These are phyloP conservation scores for Boechera divaricarpa DNA, from an alignment of 345 rosid species.

Conservation along the genomic window DNA sequence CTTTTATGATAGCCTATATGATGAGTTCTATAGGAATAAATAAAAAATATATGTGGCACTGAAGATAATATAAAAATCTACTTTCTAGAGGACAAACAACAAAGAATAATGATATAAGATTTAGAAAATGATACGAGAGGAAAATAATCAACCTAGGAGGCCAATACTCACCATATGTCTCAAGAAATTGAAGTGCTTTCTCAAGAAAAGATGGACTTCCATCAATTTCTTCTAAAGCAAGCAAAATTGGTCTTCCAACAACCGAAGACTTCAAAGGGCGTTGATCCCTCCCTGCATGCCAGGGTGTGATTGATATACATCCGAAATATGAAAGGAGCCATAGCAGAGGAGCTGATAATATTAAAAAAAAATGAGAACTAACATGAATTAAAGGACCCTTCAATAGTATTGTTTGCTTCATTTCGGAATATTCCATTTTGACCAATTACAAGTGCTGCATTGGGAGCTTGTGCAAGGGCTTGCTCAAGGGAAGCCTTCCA, in stretches of 20 bases:
- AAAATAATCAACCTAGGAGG: conserved; percentile 17
- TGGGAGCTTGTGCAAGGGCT: conserved; percentile 96
- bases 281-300: conserved; percentile 80
- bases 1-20: conserved; percentile 4
- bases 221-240: conserved; percentile 97
- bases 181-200: conserved; percentile 96
- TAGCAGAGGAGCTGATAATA: conserved; percentile 2
- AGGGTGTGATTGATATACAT: conserved; percentile 21
- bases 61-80: background rate
- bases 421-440: conserved; percentile 86
- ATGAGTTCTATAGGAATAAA: background rate
- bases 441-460: conserved; percentile 92
- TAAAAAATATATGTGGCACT: background rate
- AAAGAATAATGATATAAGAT: conserved; percentile 5
- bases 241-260: conserved; percentile 97
- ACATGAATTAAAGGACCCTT: conserved; percentile 92
- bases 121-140: background rate
- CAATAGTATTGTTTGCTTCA: conserved; percentile 70
- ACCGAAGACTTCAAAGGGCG: conserved; percentile 88
- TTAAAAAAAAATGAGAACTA: conserved; percentile 44
- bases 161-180: conserved; percentile 72
- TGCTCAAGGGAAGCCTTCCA: conserved; percentile 93
- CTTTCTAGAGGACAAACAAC: conserved; percentile 3
- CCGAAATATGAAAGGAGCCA: conserved; percentile 6
- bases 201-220: conserved; percentile 97